Conservation (phyloP, 805 yeast genomes). For the Lachancea dasiensis region DNA sequence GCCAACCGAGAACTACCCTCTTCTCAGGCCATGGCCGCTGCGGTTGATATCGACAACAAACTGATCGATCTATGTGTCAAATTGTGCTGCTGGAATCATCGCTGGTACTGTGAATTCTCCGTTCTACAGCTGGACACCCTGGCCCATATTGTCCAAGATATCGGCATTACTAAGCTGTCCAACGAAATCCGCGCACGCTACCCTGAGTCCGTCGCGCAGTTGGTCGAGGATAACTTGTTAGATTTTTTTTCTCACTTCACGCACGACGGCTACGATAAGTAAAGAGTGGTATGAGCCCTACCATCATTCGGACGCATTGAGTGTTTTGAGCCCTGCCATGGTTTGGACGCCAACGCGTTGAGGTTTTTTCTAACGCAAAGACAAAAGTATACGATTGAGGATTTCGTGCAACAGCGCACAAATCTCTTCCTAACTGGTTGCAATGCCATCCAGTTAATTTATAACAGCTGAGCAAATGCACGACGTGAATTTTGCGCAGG, state of each 20-base stretch:
- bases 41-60: slow-evolving; percentile 39
- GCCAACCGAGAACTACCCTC: slow-evolving; percentile 23
- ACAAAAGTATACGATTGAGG: too few relatives aligned
- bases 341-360: neutral
- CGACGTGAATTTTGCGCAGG: too few relatives aligned
- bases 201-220: slow-evolving; percentile 36
- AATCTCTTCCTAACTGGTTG: too few relatives aligned
- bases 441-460: too few relatives aligned
- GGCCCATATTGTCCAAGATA: slow-evolving; percentile 58
- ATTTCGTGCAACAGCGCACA: too few relatives aligned
- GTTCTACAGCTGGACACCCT: slow-evolving; percentile 57
- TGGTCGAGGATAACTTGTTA: slow-evolving; percentile 26
- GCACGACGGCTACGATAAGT: slow-evolving; percentile 28
- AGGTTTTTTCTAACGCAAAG: too few relatives aligned
- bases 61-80: slow-evolving; percentile 68
- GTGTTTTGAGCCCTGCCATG: too few relatives aligned
- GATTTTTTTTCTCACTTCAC: slow-evolving; percentile 25
- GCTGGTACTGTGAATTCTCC: slow-evolving; percentile 94
- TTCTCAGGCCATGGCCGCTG: slow-evolving; percentile 31
- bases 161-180: slow-evolving; percentile 72
- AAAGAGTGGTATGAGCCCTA: too few relatives aligned
- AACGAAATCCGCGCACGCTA: slow-evolving; percentile 65
- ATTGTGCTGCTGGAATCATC: slow-evolving; percentile 92
- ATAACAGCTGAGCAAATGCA: too few relatives aligned
- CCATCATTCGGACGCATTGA: too few relatives aligned